Base-by-base conservation (phyloP, 176 grass and related monocot genomes). In the Ampelocalamus luodianensis region DNA sequence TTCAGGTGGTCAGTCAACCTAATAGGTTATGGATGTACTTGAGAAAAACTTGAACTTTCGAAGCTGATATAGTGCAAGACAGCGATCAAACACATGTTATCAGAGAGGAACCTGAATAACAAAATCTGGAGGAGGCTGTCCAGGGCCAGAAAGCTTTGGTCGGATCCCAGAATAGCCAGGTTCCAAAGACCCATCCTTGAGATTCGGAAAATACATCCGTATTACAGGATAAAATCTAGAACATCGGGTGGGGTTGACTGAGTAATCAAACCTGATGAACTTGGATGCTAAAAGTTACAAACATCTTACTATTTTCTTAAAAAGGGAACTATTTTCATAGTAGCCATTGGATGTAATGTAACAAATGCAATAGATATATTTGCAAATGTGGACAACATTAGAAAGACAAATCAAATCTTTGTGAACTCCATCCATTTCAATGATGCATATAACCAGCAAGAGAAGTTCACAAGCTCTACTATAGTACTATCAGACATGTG, bases 141-240 rank as follows among this genome's bases (percentile, higher is more conserved):
- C 73, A 14, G 82, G 91, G 24, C 96, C 91, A 72, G 67, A 95
- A 76, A 98, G 87, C 82, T 87, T 98, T 62, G 96, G 96, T 62
- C 96, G 83, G 62, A 98, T 95, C 81, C 93, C 96, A 69, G 93
- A 98, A 90, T 98, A 95, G 74, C 93, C 89, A 85, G 88, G 93
- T 77, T 95, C 93, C 70, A 98, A 77, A 65, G 68, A 92, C n/a
- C 88, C 91, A 27, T 95, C 93, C 79, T 93, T 93, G 51, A 98
- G 82, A 81, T 95, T 95, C 45, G 91, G 93, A 89, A 92, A 98
- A 69, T 98, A 98, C 68, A 93, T 98, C 71, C 96, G 92, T 86
- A 98, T 89, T 74, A 86, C 96, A 55, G 80, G 81, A 79, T 98
- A 98, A 80, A 98, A 98, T 74, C 67, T 90, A 68, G 70, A 79